Percentiles rank a stretch among this genome's conserved stretches.
These are phyloP conservation scores for Zymoseptoria tritici DNA, from an alignment of 2,329 filamentous ascomycete genomes.

Conservation along the genomic window DNA sequence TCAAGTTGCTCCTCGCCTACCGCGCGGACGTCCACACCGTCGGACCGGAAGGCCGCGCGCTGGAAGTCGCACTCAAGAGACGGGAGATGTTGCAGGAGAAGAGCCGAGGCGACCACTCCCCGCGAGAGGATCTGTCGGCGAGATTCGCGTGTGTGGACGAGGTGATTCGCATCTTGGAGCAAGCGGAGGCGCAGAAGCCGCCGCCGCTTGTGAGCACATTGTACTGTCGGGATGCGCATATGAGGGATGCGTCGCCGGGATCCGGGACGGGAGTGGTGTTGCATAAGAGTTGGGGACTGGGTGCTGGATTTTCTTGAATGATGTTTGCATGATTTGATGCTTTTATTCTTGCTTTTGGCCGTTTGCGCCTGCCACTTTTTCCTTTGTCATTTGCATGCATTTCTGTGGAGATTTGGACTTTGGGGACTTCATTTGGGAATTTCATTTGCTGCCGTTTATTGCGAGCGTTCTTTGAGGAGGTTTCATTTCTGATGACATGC, in stretches of 20 bases:
- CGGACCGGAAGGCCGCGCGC: slow-evolving; percentile 12
- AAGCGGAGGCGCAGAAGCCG: slow-evolving; percentile 1
- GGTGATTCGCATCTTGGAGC: slow-evolving; percentile 12
- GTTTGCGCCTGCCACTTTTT: background rate
- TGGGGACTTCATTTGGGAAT: no score
- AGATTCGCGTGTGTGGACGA: slow-evolving; percentile 13
- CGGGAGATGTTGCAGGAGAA: background rate
- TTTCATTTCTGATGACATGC: background rate
- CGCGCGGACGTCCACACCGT: slow-evolving; percentile 23
- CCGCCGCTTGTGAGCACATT: background rate
- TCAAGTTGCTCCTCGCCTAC: slow-evolving; percentile 21
- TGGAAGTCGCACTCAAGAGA: slow-evolving; percentile 2
- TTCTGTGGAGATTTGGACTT: background rate
- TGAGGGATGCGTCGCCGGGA: background rate
- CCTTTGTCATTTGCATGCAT: background rate
- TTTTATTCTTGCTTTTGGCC: background rate
- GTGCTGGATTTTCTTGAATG: background rate
- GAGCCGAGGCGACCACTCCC: background rate
- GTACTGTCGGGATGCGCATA: background rate
- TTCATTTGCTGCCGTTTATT: background rate
- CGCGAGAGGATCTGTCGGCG: slow-evolving; percentile 5
- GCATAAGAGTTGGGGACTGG: background rate
- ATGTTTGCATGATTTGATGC: background rate
- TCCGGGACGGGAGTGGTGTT: background rate
- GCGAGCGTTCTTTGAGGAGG: background rate